Conservation (phyloP, 179 eudicot genomes). For the Carnegiea gigantea region DNA sequence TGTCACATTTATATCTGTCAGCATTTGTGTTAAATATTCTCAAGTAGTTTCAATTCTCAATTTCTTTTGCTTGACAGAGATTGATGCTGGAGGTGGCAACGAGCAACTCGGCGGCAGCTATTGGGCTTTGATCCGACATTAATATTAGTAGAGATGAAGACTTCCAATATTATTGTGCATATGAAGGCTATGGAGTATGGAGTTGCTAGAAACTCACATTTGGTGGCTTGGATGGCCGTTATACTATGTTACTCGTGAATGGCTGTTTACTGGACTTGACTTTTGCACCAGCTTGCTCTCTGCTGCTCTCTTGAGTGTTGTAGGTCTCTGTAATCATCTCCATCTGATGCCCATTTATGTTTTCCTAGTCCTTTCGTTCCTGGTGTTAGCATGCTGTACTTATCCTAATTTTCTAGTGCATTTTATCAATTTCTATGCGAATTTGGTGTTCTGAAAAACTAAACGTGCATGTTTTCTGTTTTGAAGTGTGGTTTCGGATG, state of each 20-base stretch:
- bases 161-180: conserved; percentile 27
- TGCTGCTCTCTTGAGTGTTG: conserved; percentile 31
- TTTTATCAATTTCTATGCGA: conserved; percentile 20
- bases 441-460: conserved; percentile 31
- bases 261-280: conserved; percentile 29
- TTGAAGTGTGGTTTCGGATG: conserved; percentile 51
- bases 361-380: neutral
- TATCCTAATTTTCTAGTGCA: neutral
- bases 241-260: conserved; percentile 27
- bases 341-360: conserved; percentile 15
- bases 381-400: conserved; percentile 16
- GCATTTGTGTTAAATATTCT: neutral
- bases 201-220: conserved; percentile 28
- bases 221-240: conserved; percentile 29
- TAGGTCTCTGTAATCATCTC: conserved; percentile 48
- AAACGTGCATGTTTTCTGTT: conserved; percentile 40
- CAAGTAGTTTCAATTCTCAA: neutral
- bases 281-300: conserved; percentile 37
- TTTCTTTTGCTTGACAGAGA: conserved; percentile 32
- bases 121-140: conserved; percentile 22
- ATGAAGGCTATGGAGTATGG: conserved; percentile 31
- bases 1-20: neutral
- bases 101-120: conserved; percentile 25
- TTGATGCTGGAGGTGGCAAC: conserved; percentile 31
- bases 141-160: conserved; percentile 30